Evolutionary conservation across 805 yeast species (phyloP), one percentile per base, ranked within the genome.

Genomic region (Cyberlindnera subsufficiens): DNA sequence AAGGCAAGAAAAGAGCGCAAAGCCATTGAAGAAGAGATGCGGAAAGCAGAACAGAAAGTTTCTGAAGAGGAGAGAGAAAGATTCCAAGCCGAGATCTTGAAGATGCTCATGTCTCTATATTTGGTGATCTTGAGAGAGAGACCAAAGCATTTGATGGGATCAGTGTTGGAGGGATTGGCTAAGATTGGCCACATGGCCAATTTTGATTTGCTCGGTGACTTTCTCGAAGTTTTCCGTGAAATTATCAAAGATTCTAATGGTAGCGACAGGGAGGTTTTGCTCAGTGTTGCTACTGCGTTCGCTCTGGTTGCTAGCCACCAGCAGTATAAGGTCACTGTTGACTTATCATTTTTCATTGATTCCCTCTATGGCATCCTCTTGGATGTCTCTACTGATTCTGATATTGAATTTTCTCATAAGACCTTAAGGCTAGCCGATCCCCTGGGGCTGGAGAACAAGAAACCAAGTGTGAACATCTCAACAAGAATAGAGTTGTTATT

Each of bases 121-220:
- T 67, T 93, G 51, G 89, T 86, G 50, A 77, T 91, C 27, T 69
- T 93, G 49, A 83, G 76, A 59, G 74, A 73, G 15, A 72, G 78
- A 36, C 75, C 80, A 16, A 75, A 78, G 32, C 74, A 76, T 16
- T 67, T 93, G 41, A 80, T 88, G 71, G 96, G 95, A 7, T 74
- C 91, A 0, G 95, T 91, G 0, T 69, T 93, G 42, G 98, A 93
- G 66, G 98, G 98, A 3, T 66, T 93, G 43, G 86, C 97, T 1
- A 78, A 79, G 57, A 89, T 82, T 59, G 96, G 98, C 3, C 93
- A 84, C 55, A 81, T 90, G 80, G 89, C 95, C 19, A 93, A 93
- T 59, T 79, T 91, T 44, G 98, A 93, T 51, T 69, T 93, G 36
- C 74, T 93, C 52, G 98, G 98, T 20, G 99, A 93, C 60, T 80